Base-by-base conservation (phyloP, 768 basidiomycete genomes). In the Russula olivacea region DNA sequence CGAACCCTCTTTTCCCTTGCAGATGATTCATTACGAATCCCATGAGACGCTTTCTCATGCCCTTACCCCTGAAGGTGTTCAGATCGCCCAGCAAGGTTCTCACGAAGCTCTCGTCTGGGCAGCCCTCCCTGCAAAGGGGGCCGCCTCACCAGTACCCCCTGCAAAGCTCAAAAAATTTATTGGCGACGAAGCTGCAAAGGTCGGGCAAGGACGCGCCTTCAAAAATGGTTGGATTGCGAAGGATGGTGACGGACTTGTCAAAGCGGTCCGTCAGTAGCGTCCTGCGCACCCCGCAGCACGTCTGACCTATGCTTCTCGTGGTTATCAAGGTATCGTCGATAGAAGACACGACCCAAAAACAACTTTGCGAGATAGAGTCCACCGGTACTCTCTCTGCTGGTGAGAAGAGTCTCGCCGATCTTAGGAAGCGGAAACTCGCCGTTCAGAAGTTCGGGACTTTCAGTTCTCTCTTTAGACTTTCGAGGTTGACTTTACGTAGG, bases 191-290 rank as follows among this genome's bases (percentile, higher is more conserved):
- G 81, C 85, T 8, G 87, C 92, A 17, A 97, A 95, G 76, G 83
- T 98, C 61, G 97, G 97, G 0, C 97, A 98, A 76, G 89, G 89
- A 10, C 83, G 89, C 67, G 97, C 96, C 21, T 97, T 99, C 82
- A 98, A 95, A 78, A 93, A 90, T 69, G 91, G 89, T 60, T 99
- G 97, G 97, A 93, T 98, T 65, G 81, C 79, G 23, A 98, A 98
- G 74, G 89, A 96, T 66, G 92, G 90, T 9, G 82, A 84, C 66
- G 91, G 89, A 21, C 83, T 99, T 67, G 84, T 96, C 51, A 89
- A 90, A 77, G 79, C 87, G 65, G 95, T 96, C 65, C 68, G 91
- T 81, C 54, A 34, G 12, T n/a, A 65, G 61, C 43, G 28, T n/a
- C 43, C 45, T 30, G 23, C n/a, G 5, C 28, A 9, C 21, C 21